Conservation (phyloP, 768 basidiomycete genomes). For the Cyclocybe aegerita region DNA sequence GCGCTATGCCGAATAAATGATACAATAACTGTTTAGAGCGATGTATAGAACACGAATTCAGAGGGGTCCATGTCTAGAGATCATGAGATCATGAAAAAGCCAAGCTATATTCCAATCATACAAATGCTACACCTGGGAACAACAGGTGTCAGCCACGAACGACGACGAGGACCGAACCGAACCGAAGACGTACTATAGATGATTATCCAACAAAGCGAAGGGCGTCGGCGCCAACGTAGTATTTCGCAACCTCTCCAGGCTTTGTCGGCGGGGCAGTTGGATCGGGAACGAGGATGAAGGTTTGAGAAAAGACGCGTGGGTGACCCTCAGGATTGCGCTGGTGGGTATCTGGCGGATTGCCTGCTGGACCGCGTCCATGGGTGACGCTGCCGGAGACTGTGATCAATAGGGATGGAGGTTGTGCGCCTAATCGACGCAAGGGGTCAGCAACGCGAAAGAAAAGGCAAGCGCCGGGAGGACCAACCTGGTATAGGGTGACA, state of each 20-base stretch:
- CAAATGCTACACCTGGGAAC: background rate
- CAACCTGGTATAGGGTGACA: slow-evolving; percentile 87
- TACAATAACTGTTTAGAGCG: background rate
- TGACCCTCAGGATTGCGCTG: slow-evolving; percentile 67
- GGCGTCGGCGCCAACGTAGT: slow-evolving; percentile 78
- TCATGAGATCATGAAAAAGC: background rate
- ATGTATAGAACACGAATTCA: background rate
- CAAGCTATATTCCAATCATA: background rate
- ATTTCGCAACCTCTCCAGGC: slow-evolving; percentile 75
- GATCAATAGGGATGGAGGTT: slow-evolving; percentile 77
- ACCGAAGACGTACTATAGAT: slow-evolving; percentile 5
- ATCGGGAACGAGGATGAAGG: slow-evolving; percentile 83
- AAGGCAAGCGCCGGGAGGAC: slow-evolving; percentile 7
- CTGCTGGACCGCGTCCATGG: slow-evolving; percentile 60
- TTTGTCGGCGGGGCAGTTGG: slow-evolving; percentile 61
- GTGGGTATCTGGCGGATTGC: slow-evolving; percentile 54
- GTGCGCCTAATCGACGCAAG: slow-evolving; percentile 49
- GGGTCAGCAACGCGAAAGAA: slow-evolving; percentile 3
- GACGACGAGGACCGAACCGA: background rate
- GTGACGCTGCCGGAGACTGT: slow-evolving; percentile 80
- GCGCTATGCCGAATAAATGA: background rate
- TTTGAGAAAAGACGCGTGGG: slow-evolving; percentile 84
- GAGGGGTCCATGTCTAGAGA: slow-evolving; percentile 1
- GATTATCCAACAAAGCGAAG: slow-evolving; percentile 78
- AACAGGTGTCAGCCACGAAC: background rate